phyloP scores from a whole-genome alignment of 2,329 filamentous ascomycete species.

The Claviceps arundinis region DNA sequence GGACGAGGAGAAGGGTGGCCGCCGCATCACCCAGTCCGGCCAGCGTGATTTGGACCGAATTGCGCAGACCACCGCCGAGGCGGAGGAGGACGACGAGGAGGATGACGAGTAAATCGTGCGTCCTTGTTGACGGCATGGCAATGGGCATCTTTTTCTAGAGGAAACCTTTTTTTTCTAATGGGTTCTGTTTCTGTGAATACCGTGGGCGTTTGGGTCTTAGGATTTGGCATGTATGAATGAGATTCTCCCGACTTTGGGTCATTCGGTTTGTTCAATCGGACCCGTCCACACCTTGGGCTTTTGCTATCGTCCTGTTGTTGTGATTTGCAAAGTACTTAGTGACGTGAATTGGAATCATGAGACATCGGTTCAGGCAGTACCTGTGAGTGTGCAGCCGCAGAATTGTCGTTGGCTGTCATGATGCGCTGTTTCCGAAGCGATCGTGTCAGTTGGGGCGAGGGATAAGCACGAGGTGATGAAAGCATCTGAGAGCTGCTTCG shows the following conservation, averaged over 20 bases:
- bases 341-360: no score
- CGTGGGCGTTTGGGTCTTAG: slow-evolving; percentile 27
- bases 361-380: no score
- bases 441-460: no score
- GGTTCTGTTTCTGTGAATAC: slow-evolving; percentile 1
- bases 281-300: slow-evolving; percentile 11
- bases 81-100: slow-evolving; percentile 54
- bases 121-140: not conserved
- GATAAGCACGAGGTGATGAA: no score
- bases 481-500: no score
- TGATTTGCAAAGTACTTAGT: not conserved
- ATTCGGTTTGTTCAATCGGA: slow-evolving; percentile 23
- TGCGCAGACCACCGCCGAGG: slow-evolving; percentile 66
- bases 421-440: no score
- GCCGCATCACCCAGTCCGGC: slow-evolving; percentile 93
- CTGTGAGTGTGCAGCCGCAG: no score
- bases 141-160: not conserved
- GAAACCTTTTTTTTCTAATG: not conserved
- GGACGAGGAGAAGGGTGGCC: slow-evolving; percentile 96
- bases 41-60: slow-evolving; percentile 99
- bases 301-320: not conserved
- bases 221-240: slow-evolving; percentile 28
- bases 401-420: no score
- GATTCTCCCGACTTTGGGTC: slow-evolving; percentile 23
- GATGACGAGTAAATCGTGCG: slow-evolving; percentile 46